These are phyloP conservation scores for Globisporangium cederbergense DNA, from an alignment of 352 stramenopile species.

Conservation along the genomic window DNA sequence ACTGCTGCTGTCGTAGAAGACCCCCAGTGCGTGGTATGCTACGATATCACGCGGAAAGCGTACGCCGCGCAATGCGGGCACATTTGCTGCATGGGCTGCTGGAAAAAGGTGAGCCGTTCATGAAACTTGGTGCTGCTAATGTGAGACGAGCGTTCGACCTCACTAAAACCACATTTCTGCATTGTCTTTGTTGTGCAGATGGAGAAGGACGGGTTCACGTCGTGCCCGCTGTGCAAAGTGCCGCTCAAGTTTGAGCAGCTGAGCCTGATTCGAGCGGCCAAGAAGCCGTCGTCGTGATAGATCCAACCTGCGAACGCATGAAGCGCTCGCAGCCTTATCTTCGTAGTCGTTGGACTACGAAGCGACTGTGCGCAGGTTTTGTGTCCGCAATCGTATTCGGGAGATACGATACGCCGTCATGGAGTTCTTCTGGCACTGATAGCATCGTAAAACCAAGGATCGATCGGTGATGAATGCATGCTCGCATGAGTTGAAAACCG, in stretches of 20 bases:
- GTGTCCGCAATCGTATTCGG: conserved; percentile 4
- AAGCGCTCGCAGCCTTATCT: not conserved
- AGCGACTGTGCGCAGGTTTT: conserved; percentile 9
- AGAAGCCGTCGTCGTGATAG: conserved; percentile 17
- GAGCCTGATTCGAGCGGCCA: conserved; percentile 68
- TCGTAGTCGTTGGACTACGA: not conserved
- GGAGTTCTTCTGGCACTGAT: not conserved
- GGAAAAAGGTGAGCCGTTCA: conserved; percentile 62
- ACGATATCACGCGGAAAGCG: conserved; percentile 74
- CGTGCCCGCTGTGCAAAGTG: conserved; percentile 74
- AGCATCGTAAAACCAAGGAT: conserved; percentile 1
- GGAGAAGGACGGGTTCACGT: conserved; percentile 70
- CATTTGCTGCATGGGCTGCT: conserved; percentile 80
- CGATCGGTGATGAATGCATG: not conserved
- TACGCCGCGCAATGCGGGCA: conserved; percentile 78
- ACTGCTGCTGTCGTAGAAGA: conserved; percentile 62
- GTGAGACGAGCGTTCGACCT: not conserved
- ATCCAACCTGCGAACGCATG: not conserved
- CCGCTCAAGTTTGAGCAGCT: conserved; percentile 66
- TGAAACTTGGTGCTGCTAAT: not conserved
- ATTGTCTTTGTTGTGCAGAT: conserved; percentile 30
- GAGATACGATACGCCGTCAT: not conserved
- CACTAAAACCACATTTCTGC: not conserved
- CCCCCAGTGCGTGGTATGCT: conserved; percentile 83
- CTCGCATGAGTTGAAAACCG: not conserved